Conservation (phyloP, 192 early-diverging fungal species). For the Entomortierella chlamydospora region DNA sequence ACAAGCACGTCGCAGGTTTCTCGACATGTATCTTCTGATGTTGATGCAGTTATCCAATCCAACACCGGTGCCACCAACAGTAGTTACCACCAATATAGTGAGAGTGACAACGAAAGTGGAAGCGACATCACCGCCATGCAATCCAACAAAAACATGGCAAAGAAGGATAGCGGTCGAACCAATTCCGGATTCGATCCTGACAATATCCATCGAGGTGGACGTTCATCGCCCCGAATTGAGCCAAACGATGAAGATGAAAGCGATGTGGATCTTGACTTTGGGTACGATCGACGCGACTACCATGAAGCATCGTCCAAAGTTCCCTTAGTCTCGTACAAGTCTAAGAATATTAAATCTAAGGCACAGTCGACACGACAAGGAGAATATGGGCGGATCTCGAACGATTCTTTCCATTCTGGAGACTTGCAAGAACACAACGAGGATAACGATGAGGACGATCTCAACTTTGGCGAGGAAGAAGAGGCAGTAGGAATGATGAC, state of each 20-base stretch:
- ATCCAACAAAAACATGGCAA: constrained; percentile 19
- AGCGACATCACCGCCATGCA: constrained; percentile 44
- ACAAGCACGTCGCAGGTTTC: constrained; percentile 1
- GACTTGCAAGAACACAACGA: constrained; percentile 22
- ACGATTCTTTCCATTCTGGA: constrained; percentile 42
- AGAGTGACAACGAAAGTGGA: constrained; percentile 34
- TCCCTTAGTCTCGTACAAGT: constrained; percentile 33
- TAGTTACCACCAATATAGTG: constrained; percentile 24
- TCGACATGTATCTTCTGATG: neutral
- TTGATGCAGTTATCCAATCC: neutral
- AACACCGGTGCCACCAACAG: neutral
- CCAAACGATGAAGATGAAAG: constrained; percentile 9
- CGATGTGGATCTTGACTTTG: constrained; percentile 30
- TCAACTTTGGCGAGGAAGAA: constrained; percentile 40
- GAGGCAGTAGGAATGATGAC: constrained; percentile 51
- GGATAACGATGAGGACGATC: constrained; percentile 21
- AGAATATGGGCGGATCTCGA: constrained; percentile 40
- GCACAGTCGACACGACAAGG: constrained; percentile 29
- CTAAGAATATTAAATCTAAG: constrained; percentile 5
- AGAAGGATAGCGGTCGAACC: neutral
- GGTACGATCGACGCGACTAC: constrained; percentile 6
- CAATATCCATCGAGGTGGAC: neutral
- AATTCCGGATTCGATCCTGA: constrained; percentile 24
- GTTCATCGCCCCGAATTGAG: neutral
- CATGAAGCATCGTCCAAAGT: constrained; percentile 26